Evolutionary conservation across 257 asterid species (phyloP).

Genomic region (Nicotiana obtusifolia): DNA sequence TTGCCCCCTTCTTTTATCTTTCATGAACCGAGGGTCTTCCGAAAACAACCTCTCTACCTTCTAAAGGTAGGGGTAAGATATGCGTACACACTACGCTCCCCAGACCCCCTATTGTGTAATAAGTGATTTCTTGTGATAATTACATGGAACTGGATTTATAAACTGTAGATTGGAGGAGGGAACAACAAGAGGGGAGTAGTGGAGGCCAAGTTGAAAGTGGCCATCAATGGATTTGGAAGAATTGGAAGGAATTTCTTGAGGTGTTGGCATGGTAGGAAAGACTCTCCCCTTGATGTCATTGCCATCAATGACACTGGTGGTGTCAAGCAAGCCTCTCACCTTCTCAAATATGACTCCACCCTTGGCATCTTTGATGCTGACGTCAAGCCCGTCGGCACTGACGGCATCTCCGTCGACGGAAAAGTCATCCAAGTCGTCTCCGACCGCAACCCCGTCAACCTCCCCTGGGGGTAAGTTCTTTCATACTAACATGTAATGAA

Average conservation of each 20-base stretch:
- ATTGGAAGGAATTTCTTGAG: conserved; percentile 93
- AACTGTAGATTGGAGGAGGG: conserved; percentile 59
- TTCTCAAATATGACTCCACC: conserved; percentile 93
- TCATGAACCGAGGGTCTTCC: no score
- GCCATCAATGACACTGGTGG: conserved; percentile 95
- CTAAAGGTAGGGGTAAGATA: no score
- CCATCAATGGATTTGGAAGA: conserved; percentile 87
- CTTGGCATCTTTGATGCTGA: conserved; percentile 89
- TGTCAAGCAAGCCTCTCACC: conserved; percentile 96
- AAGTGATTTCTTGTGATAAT: not conserved
- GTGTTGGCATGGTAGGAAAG: conserved; percentile 94
- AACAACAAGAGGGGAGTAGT: conserved; percentile 60
- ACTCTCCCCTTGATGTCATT: conserved; percentile 78
- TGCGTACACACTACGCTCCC: no score
- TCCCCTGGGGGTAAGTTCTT: conserved; percentile 48
- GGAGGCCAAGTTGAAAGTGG: conserved; percentile 86
- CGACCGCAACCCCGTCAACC: conserved; percentile 50
- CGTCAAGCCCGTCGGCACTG: conserved; percentile 69
- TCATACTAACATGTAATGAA: not conserved
- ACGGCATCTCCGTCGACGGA: conserved; percentile 67
- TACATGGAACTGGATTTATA: not conserved
- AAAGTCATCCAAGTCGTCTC: conserved; percentile 69
- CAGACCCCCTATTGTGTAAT: not conserved
- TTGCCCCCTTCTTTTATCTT: no score
- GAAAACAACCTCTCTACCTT: no score